Evolutionary conservation across 1,284 basidiomycete species (phyloP).

Genomic region (Rhodotorula sp.): DNA sequence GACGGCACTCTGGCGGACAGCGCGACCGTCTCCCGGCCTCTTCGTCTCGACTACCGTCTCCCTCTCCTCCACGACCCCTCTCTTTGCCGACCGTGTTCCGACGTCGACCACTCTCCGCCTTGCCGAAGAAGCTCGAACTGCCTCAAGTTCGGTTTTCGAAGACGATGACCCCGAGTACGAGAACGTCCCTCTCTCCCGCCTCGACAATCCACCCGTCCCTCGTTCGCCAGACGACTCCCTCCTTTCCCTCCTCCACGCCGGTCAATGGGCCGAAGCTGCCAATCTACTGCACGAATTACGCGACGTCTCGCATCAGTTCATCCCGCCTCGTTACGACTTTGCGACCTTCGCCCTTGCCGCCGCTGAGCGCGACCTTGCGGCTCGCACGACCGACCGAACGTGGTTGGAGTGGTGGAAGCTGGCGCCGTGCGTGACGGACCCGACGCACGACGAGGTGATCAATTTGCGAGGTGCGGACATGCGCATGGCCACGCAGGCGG

Average conservation of each 20-base stretch:
- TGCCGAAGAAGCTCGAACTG: too few relatives aligned
- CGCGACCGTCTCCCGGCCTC: background rate
- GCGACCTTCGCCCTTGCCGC: background rate
- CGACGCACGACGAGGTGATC: background rate
- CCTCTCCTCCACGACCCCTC: background rate
- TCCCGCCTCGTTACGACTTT: constrained; percentile 6
- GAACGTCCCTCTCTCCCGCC: constrained; percentile 21
- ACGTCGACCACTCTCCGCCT: too few relatives aligned
- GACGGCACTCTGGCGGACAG: background rate
- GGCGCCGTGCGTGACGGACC: constrained; percentile 5
- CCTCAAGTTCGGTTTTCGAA: constrained; percentile 15
- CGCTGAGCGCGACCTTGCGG: background rate
- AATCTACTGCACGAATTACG: constrained; percentile 9
- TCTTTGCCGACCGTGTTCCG: background rate
- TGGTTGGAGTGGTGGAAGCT: constrained; percentile 31
- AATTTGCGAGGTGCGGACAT: background rate
- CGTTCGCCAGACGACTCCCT: constrained; percentile 22
- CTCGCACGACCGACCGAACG: background rate
- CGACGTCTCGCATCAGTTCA: background rate
- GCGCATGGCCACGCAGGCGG: background rate
- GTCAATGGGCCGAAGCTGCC: background rate
- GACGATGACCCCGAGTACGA: constrained; percentile 10
- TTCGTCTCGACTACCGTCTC: constrained; percentile 8
- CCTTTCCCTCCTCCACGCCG: constrained; percentile 5
- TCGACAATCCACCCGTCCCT: constrained; percentile 15